Percentiles rank a stretch among this genome's conserved stretches.
Evolutionary conservation across 2,329 filamentous ascomycete genomes (phyloP).

Genomic region (Fusarium verticillioides): DNA sequence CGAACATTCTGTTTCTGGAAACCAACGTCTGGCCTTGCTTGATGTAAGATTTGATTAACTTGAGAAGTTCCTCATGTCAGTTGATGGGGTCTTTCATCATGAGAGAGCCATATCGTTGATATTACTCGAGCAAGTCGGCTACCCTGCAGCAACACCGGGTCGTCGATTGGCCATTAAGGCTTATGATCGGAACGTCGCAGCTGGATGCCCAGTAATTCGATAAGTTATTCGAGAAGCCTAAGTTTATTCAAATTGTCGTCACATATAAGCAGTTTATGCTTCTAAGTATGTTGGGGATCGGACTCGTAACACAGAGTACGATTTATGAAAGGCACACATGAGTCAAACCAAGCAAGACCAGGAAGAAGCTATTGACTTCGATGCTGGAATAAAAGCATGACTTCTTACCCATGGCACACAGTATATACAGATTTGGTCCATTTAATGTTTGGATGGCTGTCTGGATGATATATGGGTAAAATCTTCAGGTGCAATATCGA

Average conservation of each 20-base stretch:
- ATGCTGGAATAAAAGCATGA: neutral
- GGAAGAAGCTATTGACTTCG: neutral
- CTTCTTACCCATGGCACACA: no score
- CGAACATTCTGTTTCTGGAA: rapidly evolving
- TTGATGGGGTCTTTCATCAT: neutral
- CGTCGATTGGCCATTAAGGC: neutral
- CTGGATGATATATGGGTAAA: neutral
- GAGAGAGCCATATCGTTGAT: neutral
- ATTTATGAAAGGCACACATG: neutral
- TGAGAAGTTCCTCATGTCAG: neutral
- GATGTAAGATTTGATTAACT: rapidly evolving
- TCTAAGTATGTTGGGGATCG: neutral
- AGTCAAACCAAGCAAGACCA: neutral
- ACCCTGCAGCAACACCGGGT: neutral
- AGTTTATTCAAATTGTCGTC: neutral
- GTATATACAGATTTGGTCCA: neutral
- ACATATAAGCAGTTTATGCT: neutral
- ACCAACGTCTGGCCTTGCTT: neutral
- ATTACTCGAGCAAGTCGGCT: neutral
- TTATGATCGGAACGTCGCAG: neutral
- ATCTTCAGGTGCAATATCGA: neutral
- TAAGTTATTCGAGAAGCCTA: neutral
- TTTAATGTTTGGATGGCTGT: no score
- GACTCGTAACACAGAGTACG: neutral
- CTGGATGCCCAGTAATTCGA: neutral